Conservation (phyloP, 1,284 basidiomycete species). For the Ceratobasidium sp. region DNA sequence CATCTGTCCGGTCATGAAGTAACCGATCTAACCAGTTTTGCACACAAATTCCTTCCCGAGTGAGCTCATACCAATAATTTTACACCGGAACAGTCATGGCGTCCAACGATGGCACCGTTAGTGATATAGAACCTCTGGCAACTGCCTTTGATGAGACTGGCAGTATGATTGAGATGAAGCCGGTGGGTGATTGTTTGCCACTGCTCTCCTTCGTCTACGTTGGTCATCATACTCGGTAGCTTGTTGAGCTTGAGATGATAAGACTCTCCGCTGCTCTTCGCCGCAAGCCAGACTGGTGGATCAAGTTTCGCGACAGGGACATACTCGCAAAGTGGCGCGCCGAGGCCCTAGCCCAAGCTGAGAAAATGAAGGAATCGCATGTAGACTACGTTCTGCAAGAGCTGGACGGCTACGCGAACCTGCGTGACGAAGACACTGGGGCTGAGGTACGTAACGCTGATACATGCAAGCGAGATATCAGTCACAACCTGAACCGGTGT, state of each 20-base stretch:
- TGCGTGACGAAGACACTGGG: conserved; percentile 56
- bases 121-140: no score
- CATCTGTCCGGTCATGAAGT: no score
- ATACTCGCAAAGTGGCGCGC: conserved; percentile 54
- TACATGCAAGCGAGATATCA: background rate
- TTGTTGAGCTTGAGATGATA: conserved; percentile 63
- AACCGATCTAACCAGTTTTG: no score
- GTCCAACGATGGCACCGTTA: no score
- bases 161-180: background rate
- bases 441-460: conserved; percentile 53
- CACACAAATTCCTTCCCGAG: no score
- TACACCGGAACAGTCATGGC: no score
- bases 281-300: conserved; percentile 60
- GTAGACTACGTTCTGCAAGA: conserved; percentile 65
- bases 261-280: conserved; percentile 61
- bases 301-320: conserved; percentile 50
- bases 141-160: conserved; percentile 5
- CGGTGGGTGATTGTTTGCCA: background rate
- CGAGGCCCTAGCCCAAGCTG: conserved; percentile 51
- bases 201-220: no score
- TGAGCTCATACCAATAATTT: no score
- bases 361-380: conserved; percentile 58
- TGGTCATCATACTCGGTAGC: conserved; percentile 51
- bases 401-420: conserved; percentile 59
- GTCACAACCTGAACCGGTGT: background rate